Evolutionary conservation across 1,284 basidiomycete genomes (phyloP), one percentile per base, ranked within the genome.

Genomic region (Moesziomyces globuligerus): DNA sequence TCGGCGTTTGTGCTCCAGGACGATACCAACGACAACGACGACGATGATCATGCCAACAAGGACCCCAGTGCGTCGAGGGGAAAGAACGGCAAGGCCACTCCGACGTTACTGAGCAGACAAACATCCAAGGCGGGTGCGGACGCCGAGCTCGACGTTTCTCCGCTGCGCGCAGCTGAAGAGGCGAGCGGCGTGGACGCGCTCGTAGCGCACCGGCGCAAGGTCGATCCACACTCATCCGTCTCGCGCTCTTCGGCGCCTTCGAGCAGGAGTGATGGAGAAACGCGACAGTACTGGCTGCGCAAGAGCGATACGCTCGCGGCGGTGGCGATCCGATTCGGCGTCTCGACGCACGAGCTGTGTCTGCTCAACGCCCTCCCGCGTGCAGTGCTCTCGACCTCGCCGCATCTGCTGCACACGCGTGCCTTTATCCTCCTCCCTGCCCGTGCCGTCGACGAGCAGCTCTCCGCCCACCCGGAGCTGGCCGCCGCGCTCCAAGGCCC

Each of bases 321-420:
- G 4, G 52, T 74, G 37, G 42, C 68, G 1, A 53, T 74, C 42
- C 72, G 68, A 11, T 72, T 74, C 43, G 10, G 17, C 18, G 40
- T 74, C 20, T 56, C 62, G 8, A 32, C 58, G 24, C 53, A 65
- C 34, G 58, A 57, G 26, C 48, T 74, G 7, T 72, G 68, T 38
- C 20, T 57, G 21, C 53, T 74, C 48, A 74, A 74, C 41, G 40
- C 55, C 0, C 37, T 74, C 6, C 72, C 72, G 1, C 64, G 58
- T 9, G 48, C 72, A 0, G 51, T 65, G 3, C 55, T 68, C 13
- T 67, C 54, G 10, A 60, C 61, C 3, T 70, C 70, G 4, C 73
- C 73, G 7, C 67, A 73, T 21, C 53, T 75, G 29, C 50, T 75
- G 3, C 73, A 75, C 41, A 75, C 73, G 2, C 57, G 73, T 2